These are phyloP conservation scores for Boletus barrowsii DNA, from an alignment of 768 basidiomycete species.

Conservation along the genomic window DNA sequence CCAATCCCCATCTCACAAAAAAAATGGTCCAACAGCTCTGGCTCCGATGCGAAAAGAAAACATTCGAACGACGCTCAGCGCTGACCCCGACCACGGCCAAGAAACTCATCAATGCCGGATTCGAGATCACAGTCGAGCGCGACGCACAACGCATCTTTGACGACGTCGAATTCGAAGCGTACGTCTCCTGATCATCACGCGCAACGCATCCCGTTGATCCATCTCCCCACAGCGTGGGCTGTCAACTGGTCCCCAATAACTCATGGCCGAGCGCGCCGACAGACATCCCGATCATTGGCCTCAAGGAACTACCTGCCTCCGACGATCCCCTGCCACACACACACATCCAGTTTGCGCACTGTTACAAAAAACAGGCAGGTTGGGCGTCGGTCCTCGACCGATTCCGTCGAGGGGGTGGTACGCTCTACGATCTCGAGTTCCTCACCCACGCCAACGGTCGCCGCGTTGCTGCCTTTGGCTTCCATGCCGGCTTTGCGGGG, in stretches of 20 bases:
- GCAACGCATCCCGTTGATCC: too few species aligned
- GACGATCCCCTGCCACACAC: conserved; percentile 83
- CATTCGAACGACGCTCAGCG: conserved; percentile 89
- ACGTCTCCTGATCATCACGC: conserved; percentile 32
- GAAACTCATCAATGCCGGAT: conserved; percentile 83
- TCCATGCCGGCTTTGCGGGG: conserved; percentile 98
- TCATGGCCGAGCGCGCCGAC: conserved; percentile 83
- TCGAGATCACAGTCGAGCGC: conserved; percentile 87
- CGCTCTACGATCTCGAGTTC: conserved; percentile 95
- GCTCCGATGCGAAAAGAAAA: conserved; percentile 97
- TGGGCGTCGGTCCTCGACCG: conserved; percentile 86
- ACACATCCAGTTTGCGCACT: conserved; percentile 98
- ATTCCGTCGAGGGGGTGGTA: conserved; percentile 79
- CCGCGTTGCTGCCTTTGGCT: conserved; percentile 97
- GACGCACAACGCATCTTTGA: conserved; percentile 94
- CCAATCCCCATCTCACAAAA: too few species aligned
- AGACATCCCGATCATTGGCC: conserved; percentile 79
- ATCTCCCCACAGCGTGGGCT: conserved; percentile 66
- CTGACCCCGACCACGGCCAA: conserved; percentile 91
- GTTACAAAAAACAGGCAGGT: conserved; percentile 93
- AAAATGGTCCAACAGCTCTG: conserved; percentile 56
- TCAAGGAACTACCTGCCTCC: conserved; percentile 92
- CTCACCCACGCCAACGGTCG: conserved; percentile 79
- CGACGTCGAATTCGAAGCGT: conserved; percentile 91
- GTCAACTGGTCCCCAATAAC: conserved; percentile 82